Evolutionary conservation across 139 green algal genomes (phyloP).

Genomic region (Trebouxia sp.): DNA sequence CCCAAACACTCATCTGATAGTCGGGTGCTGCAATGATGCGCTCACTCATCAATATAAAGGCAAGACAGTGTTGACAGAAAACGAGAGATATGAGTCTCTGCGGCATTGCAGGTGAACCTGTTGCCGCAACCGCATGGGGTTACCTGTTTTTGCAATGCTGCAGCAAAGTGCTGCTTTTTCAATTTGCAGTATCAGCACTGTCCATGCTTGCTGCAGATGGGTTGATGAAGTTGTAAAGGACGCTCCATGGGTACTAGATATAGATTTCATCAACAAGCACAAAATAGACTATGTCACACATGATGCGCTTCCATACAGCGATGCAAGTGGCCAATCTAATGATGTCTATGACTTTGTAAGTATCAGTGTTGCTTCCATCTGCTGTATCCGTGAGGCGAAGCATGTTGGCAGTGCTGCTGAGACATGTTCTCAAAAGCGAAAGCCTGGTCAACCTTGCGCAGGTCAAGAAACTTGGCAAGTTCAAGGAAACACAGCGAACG

Average conservation of each 20-base stretch:
- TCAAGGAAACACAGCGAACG: constrained; percentile 85
- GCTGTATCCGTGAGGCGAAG: background rate
- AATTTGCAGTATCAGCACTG: background rate
- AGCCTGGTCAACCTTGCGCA: constrained; percentile 11
- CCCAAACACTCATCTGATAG: constrained; percentile 76
- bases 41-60: constrained; percentile 86
- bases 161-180: background rate
- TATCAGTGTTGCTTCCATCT: background rate
- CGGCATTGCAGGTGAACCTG: constrained; percentile 84
- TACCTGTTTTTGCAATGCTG: background rate
- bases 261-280: constrained; percentile 85
- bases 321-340: constrained; percentile 61
- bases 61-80: constrained; percentile 87
- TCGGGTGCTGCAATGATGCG: constrained; percentile 84
- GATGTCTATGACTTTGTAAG: constrained; percentile 68
- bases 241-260: constrained; percentile 85
- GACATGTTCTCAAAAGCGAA: background rate
- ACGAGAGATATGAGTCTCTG: constrained; percentile 86
- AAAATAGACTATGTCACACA: constrained; percentile 91
- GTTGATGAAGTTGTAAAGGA: constrained; percentile 88
- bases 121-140: background rate
- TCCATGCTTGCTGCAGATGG: constrained; percentile 61
- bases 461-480: constrained; percentile 84
- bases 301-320: constrained; percentile 87
- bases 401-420: background rate